Base-by-base conservation (phyloP, 257 asterid genomes). In the Mentha longifolia region DNA sequence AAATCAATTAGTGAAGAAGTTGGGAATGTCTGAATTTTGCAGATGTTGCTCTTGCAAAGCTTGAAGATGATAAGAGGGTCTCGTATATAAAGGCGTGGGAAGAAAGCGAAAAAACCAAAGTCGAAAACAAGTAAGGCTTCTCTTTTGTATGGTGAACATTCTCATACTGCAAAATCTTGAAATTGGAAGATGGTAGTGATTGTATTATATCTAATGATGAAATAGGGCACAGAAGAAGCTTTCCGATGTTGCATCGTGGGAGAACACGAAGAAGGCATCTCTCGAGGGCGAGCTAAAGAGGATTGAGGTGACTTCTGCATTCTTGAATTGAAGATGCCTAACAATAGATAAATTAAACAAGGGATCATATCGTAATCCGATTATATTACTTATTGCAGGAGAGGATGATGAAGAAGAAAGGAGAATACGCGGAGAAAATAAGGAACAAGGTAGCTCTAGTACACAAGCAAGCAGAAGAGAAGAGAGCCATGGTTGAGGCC, bases 11-110 rank as follows among this genome's bases (percentile, higher is more conserved):
- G 45, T 41, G 50, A 55, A 42, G 19, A 14, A 20, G 25, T 9
- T n/a, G 15, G 13, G 8, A 58, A 41, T 79, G 61, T 68, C 67
- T 68, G 5, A 65, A 55, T 51, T 66, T 51, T 76, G 30, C 80
- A 92, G 98, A 92, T 83, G 71, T 83, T 77, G 92, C 92, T 78
- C 95, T 92, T 39, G 86, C 98, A 22, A 78, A 86, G 82, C 84
- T 92, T 71, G 88, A 80, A 46, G 79, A 66, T 11, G 94, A 92
- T 17, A 92, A 92, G 83, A 86, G 67, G 68, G 25, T 69, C 68
- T 87, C 96, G 4, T 88, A 76, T 72, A 71, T 89, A 70, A 87
- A 86, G 81, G 98, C 98, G 47, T 92, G 96, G 98, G 98, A 89
- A 74, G 96, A 92, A 22, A 79, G 83, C 51, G 96, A 89, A 75